Evolutionary conservation across 371 early-diverging fungal species (phyloP).

Genomic region (Saksenaea oblongispora): DNA sequence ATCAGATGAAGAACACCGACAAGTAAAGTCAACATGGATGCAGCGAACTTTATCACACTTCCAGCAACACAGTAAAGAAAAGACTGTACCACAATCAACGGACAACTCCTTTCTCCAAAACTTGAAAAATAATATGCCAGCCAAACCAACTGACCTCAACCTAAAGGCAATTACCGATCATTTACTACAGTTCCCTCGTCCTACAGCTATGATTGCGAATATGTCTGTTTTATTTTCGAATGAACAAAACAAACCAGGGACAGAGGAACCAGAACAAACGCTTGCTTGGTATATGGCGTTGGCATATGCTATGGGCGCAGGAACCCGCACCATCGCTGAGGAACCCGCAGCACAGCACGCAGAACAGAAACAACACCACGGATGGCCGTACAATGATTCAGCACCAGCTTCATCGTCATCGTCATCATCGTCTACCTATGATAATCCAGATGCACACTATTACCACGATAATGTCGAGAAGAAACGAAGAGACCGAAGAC

Average conservation of each 20-base stretch:
- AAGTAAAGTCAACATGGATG: conserved; percentile 39
- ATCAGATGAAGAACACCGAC: conserved; percentile 20
- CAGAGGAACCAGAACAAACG: conserved; percentile 37
- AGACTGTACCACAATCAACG: conserved; percentile 12
- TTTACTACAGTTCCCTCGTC: conserved; percentile 40
- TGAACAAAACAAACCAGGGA: conserved; percentile 8
- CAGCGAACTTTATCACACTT: conserved; percentile 48
- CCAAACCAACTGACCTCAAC: conserved; percentile 35
- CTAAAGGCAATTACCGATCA: conserved; percentile 43
- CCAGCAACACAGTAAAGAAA: conserved; percentile 22
- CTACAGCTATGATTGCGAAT: conserved; percentile 38
- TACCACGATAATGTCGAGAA: conserved; percentile 16
- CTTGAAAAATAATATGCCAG: conserved; percentile 44
- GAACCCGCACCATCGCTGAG: conserved; percentile 10
- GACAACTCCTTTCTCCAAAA: conserved; percentile 38
- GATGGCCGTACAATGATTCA: conserved; percentile 9
- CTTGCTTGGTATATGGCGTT: conserved; percentile 54
- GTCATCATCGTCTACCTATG: conserved; percentile 6
- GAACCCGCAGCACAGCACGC: conserved; percentile 7
- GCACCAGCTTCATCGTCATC: conserved; percentile 2
- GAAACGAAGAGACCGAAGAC: conserved; percentile 39
- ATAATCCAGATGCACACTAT: conserved; percentile 5
- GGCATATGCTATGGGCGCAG: conserved; percentile 49
- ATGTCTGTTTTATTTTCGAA: conserved; percentile 35
- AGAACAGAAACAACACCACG: conserved; percentile 17